Base-by-base conservation (phyloP, 2,329 filamentous ascomycete species). In the Fusarium bactridioides region DNA sequence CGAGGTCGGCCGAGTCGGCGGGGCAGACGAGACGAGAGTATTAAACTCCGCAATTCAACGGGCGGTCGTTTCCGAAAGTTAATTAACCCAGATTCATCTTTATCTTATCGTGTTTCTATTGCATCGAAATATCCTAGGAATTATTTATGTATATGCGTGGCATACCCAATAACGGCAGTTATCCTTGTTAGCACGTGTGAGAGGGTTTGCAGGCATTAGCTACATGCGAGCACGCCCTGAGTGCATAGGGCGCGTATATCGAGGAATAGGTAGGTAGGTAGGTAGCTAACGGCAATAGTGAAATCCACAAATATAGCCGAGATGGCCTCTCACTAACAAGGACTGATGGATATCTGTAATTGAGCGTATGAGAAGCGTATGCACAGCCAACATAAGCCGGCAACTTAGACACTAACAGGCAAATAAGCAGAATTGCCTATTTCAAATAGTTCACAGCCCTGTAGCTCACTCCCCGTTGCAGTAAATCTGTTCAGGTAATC, bases 1-100 rank as follows among this genome's bases (percentile, higher is more conserved):
- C 64, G 65, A 68, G 65, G 56, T 68, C 64, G 56, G 67, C 67
- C 55, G 69, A 58, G 47, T 61, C 69, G 64, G 68, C 40, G 69
- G 69, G 59, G 59, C 61, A 65, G 51, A 25, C 21, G 19, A 58
- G 41, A 19, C 18, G 16, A 54, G 41, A 33, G 23, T 41, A 51
- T 56, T 48, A 27, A 64, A 59, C 45, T 72, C 54, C 35, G 69
- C 48, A 41, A 40, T 41, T 47, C 33, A 33, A 25, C 37, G 31
- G 51, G 43, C 54, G 54, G 58, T 45, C 21, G 58, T 4, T 54
- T 58, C 45, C 53, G 59, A 48, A 33, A n/a, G n/a, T 57, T 23
- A 25, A 35, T 51, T 35, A 12, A 27, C 18, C 23, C 10, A n/a
- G 10, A 23, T 9, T 35, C 4, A n/a, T 25, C n/a, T 53, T 27